Evolutionary conservation across 495 filamentous ascomycete species (phyloP), one percentile per base, ranked within the genome.

Genomic region (Amphirosellinia nigrospora): DNA sequence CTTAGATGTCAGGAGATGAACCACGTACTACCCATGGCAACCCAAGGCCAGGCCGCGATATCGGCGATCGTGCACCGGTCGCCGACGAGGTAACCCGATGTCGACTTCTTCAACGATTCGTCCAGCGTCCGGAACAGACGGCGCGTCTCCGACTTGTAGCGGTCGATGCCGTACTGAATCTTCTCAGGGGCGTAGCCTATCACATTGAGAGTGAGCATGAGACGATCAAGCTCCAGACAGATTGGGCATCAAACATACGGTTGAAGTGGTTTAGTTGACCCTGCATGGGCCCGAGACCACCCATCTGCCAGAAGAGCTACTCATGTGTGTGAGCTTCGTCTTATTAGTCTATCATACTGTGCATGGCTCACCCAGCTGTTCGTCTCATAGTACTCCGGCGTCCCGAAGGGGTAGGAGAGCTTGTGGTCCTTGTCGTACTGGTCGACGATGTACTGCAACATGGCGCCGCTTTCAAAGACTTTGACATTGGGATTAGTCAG

Each of bases 261-360:
- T 77, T 81, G 81, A 97, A 98, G 79, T 98, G 95, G 81, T 97
- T 96, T 6, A 94, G 89, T 79, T 98, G 83, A 10, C 91, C 93
- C 78, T 97, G 94, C 94, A 97, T 97, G 13, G 94, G 94, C 3
- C 94, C 94, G 5, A 97, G 83, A 28, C 94, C 94, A 2, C 91
- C 91, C 82, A 85, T 85, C 70, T 85, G 82, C 82, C 82, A 85
- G 60, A 82, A 79, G 62, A 84, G 75, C 81, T 83, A 70, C 21
- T 28, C 6, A 16, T 3, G 19, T 3, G 19, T 55, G 30, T 55
- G 1, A 56, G 46, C 69, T 68, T 59, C 28, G 19, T 55, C 23
- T n/a, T 15, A 19, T 32, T 3, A 38, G 19, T 10, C 11, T 3
- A 1, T 13, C 1, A 11, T 21, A 36, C 6, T 7, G 23, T n/a